Evolutionary conservation across 2,329 filamentous ascomycete genomes (phyloP).

Genomic region (Onygenales sp.): DNA sequence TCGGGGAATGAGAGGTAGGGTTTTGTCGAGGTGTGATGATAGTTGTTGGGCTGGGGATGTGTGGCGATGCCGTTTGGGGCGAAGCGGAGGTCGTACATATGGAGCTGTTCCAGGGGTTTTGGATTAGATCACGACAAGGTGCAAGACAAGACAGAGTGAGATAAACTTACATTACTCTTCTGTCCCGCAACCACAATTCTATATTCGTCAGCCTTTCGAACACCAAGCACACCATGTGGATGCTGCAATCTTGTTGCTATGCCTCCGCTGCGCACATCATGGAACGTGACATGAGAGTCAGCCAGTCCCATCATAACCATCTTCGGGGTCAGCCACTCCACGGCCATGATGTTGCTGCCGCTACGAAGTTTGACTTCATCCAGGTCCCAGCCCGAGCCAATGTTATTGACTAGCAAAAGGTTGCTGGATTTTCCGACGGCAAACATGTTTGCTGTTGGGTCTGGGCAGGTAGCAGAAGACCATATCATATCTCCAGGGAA

Average conservation of each 20-base stretch:
- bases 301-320: constrained; percentile 28
- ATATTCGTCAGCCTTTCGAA: constrained; percentile 27
- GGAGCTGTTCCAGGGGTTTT: constrained; percentile 18
- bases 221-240: constrained; percentile 22
- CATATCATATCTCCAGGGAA: constrained; percentile 22
- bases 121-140: background rate
- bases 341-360: constrained; percentile 15
- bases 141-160: too few relatives aligned
- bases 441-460: constrained; percentile 20
- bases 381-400: constrained; percentile 21
- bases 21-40: constrained; percentile 19
- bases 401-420: constrained; percentile 20
- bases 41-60: constrained; percentile 20
- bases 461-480: constrained; percentile 28
- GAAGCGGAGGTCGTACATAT: constrained; percentile 34
- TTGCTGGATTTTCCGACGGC: constrained; percentile 30
- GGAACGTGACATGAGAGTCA: constrained; percentile 25
- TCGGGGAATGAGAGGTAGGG: constrained; percentile 29
- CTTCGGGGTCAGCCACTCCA: constrained; percentile 29
- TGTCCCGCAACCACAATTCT: constrained; percentile 26
- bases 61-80: constrained; percentile 18
- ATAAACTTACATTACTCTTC: constrained; percentile 18
- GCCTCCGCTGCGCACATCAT: constrained; percentile 26
- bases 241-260: constrained; percentile 25
- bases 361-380: constrained; percentile 11